phyloP scores from a whole-genome alignment of 1,284 basidiomycete genomes.

The Mycosarcoma maydis region DNA sequence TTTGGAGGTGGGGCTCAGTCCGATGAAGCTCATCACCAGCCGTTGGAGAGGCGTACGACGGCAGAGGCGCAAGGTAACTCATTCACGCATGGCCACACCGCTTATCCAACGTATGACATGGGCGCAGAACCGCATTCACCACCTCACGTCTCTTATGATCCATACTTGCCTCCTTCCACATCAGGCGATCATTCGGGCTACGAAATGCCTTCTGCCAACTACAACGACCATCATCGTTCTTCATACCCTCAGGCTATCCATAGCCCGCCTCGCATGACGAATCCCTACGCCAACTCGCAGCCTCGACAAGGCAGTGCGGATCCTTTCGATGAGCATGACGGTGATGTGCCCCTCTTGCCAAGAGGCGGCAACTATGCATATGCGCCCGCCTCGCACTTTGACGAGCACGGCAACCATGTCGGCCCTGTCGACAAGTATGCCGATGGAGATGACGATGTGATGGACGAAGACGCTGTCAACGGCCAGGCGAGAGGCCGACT shows the following conservation, averaged over 20 bases:
- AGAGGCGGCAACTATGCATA: conserved; percentile 49
- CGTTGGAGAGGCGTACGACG: conserved; percentile 24
- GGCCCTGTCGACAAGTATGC: conserved; percentile 43
- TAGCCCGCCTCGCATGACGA: conserved; percentile 29
- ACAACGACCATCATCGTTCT: conserved; percentile 21
- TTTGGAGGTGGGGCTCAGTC: conserved; percentile 27
- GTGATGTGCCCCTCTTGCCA: conserved; percentile 51
- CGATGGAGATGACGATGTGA: conserved; percentile 45
- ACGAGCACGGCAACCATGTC: conserved; percentile 54
- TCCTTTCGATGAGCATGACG: conserved; percentile 35
- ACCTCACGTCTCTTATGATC: conserved; percentile 36
- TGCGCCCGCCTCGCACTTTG: conserved; percentile 58
- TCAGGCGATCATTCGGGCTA: conserved; percentile 40
- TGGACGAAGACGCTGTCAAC: conserved; percentile 54
- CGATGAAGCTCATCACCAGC: conserved; percentile 18
- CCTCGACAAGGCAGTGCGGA: conserved; percentile 23
- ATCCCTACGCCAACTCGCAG: conserved; percentile 32
- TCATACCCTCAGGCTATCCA: conserved; percentile 21
- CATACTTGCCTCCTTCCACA: conserved; percentile 33
- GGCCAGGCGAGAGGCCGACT: conserved; percentile 34
- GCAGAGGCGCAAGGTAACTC: conserved; percentile 20
- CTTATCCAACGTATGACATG: conserved; percentile 51
- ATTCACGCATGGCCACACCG: conserved; percentile 13
- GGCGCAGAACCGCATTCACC: conserved; percentile 36
- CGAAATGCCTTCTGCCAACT: conserved; percentile 35